phyloP scores from a whole-genome alignment of 345 rosid species.

The Aegle marmelos region DNA sequence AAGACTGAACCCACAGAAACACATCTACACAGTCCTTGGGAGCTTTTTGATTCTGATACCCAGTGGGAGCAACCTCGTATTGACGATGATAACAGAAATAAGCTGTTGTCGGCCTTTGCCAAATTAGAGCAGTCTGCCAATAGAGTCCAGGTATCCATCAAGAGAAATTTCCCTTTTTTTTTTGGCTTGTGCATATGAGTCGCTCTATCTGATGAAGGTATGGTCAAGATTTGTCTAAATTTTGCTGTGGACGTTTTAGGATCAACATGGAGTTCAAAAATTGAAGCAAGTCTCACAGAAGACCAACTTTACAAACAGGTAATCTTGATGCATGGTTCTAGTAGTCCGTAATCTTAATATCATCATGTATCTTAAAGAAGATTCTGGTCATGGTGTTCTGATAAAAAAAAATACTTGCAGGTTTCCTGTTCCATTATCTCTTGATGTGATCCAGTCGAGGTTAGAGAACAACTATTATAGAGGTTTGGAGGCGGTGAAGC shows the following conservation, averaged over 20 bases:
- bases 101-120: constrained; percentile 51
- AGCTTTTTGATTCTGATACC: constrained; percentile 77
- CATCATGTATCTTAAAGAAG: neutral
- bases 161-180: no score
- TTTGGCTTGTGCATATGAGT: no score
- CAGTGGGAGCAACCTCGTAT: constrained; percentile 73
- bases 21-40: constrained; percentile 97
- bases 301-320: constrained; percentile 83
- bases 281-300: constrained; percentile 70
- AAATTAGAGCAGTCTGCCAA: constrained; percentile 63
- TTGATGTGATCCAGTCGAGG: constrained; percentile 65
- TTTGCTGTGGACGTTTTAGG: constrained; percentile 51
- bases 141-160: constrained; percentile 48
- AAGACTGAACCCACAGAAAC: constrained; percentile 72
- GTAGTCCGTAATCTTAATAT: neutral
- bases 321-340: neutral
- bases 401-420: constrained; percentile 33
- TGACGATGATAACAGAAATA: constrained; percentile 48
- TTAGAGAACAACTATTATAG: constrained; percentile 84
- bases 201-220: neutral
- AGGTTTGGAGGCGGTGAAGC: constrained; percentile 69
- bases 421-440: constrained; percentile 84
- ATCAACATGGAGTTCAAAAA: constrained; percentile 69
- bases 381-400: neutral
- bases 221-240: neutral